Conservation (phyloP, 1,284 basidiomycete species). For the Lentinus polychrous region DNA sequence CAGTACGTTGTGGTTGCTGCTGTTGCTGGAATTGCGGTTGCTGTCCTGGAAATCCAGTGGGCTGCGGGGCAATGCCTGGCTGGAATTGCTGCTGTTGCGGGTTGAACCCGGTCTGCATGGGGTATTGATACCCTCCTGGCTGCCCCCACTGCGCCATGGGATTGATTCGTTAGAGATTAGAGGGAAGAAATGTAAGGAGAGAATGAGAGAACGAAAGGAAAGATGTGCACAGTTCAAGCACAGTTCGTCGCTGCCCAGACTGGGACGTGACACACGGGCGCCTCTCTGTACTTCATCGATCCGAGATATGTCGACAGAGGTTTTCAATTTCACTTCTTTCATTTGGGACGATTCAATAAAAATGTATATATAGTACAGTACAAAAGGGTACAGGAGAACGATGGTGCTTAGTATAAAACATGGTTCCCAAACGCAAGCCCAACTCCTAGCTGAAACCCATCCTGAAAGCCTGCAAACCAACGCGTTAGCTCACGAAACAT, state of each 20-base stretch:
- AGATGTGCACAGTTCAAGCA: too few species aligned
- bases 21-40: conserved; percentile 18
- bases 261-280: neutral
- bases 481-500: neutral
- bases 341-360: too few species aligned
- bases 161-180: neutral
- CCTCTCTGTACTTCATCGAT: neutral
- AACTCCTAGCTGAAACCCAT: too few species aligned
- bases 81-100: conserved; percentile 35
- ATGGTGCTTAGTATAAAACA: too few species aligned
- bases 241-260: neutral
- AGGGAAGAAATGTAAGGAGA: conserved; percentile 4
- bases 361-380: too few species aligned
- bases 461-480: too few species aligned
- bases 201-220: conserved; percentile 5
- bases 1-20: conserved; percentile 14
- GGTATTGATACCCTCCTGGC: conserved; percentile 41
- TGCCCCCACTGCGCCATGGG: conserved; percentile 60
- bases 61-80: conserved; percentile 31
- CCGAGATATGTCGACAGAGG: too few species aligned
- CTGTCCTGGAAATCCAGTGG: conserved; percentile 27
- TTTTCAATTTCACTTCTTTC: too few species aligned
- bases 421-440: too few species aligned
- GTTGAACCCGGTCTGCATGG: conserved; percentile 54
- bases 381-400: too few species aligned